Conservation (phyloP, 2,329 filamentous ascomycete genomes). For the Diaporthe sp. region DNA sequence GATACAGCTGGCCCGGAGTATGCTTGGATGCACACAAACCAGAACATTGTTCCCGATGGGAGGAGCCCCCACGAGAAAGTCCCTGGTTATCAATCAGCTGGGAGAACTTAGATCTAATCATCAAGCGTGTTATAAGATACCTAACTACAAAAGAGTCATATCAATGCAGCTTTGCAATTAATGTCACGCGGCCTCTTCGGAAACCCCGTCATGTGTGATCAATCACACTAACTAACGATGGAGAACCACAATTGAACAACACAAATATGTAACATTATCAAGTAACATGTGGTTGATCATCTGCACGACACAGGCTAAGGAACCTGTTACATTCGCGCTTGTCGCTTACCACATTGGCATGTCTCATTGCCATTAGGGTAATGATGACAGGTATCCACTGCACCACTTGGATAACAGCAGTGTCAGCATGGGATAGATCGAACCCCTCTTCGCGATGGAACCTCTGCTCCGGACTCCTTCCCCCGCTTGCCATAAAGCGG, state of each 20-base stretch:
- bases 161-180: not conserved
- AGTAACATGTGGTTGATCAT: not conserved
- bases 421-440: not conserved
- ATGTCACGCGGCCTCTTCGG: not conserved
- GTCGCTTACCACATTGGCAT: not conserved
- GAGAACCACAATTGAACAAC: not conserved
- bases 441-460: not conserved
- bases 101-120: not conserved
- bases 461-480: not conserved
- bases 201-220: not conserved
- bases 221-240: no score
- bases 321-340: not conserved
- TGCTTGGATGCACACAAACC: not conserved
- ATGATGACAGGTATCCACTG: not conserved
- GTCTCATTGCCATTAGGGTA: not conserved
- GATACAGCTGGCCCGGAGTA: not conserved
- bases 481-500: not conserved
- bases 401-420: not conserved
- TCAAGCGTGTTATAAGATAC: no score
- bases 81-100: not conserved
- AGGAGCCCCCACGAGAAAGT: not conserved
- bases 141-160: not conserved
- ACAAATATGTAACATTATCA: not conserved
- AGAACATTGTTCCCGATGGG: not conserved
- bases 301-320: not conserved